A percentile compares a stretch with the other conserved stretches of the same genome.
Conservation (phyloP, 139 green algal species). For the Picochlorum sp. region DNA sequence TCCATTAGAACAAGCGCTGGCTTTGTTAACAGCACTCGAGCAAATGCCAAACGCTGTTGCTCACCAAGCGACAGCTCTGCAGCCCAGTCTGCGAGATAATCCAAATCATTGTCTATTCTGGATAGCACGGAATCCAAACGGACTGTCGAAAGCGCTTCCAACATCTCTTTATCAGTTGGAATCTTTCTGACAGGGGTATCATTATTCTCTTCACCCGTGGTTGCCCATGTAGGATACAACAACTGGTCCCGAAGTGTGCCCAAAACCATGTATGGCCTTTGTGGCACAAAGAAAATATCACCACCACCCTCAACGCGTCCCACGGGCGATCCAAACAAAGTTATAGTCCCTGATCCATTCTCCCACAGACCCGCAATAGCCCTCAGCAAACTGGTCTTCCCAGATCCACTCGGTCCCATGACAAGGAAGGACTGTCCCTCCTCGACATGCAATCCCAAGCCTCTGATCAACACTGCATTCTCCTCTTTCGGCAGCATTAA, state of each 20-base stretch:
- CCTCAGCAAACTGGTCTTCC: slow-evolving; percentile 87
- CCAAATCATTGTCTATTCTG: slow-evolving; percentile 35
- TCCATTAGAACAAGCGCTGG: slow-evolving; percentile 87
- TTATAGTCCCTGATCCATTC: slow-evolving; percentile 51
- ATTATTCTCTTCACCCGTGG: not conserved
- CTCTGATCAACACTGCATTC: slow-evolving; percentile 12
- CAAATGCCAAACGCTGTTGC: slow-evolving; percentile 96
- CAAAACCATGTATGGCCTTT: slow-evolving; percentile 94
- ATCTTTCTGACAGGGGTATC: not conserved
- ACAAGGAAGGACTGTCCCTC: slow-evolving; percentile 64
- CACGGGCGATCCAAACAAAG: slow-evolving; percentile 30
- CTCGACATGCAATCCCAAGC: slow-evolving; percentile 33
- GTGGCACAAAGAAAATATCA: slow-evolving; percentile 78
- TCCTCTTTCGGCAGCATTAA: slow-evolving; percentile 37
- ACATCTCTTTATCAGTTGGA: slow-evolving; percentile 61
- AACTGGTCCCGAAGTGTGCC: slow-evolving; percentile 81
- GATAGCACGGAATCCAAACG: slow-evolving; percentile 23
- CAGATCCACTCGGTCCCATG: slow-evolving; percentile 78
- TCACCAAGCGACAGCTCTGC: slow-evolving; percentile 83
- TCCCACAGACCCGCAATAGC: slow-evolving; percentile 89
- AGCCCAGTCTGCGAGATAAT: slow-evolving; percentile 74
- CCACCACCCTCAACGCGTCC: slow-evolving; percentile 19
- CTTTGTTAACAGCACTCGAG: slow-evolving; percentile 37
- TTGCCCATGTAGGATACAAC: slow-evolving; percentile 71
- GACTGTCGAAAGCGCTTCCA: slow-evolving; percentile 47